Base-by-base conservation (phyloP, 345 rosid species). In the Geranium brycei region DNA sequence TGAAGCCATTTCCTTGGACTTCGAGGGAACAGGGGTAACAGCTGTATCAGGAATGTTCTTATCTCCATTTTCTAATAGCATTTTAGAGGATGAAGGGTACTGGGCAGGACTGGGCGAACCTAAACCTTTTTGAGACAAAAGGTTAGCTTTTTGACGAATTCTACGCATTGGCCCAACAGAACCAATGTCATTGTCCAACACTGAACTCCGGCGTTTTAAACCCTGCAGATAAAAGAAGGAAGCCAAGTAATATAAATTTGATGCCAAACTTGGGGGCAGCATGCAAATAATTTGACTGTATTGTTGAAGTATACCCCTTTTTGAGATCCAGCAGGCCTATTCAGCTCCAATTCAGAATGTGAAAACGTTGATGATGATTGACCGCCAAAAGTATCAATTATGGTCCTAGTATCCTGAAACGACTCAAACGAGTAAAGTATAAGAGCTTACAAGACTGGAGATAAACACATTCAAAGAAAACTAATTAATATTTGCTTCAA, bases 151-250 rank as follows among this genome's bases (percentile, higher is more conserved):
- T 70, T 90, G 96, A 40, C 97, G 91, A 69, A 87, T 87, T 73
- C 97, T 86, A 32, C 97, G 91, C 67, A 91, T 80, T 68, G 97
- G 89, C 58, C 95, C 96, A 66, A 78, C 76, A 69, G 91, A 80
- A 57, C 91, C 88, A 6, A 87, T 77, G 75, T 80, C 95, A 83
- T 72, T 80, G 62, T 95, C 93, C 32, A 95, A 77, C 51, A 81
- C 86, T 28, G 92, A 83, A 75, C 85, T 86, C 78, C 92, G 74
- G 60, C 93, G 82, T 71, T 95, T 91, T 59, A 82, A 75, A 71
- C 76, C 77, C 99, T 95, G 78, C 76, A 74, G 65, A 70, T 55
- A 19, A 56, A 63, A 65, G 62, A 57, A 73, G 17, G 14, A 68
- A 66, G n/a, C n/a, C 23, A 62, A 60, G 17, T 59, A 16, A 60